Evolutionary conservation across 2,329 filamentous ascomycete genomes (phyloP).

Genomic region (Cladobotryum mycophilum): DNA sequence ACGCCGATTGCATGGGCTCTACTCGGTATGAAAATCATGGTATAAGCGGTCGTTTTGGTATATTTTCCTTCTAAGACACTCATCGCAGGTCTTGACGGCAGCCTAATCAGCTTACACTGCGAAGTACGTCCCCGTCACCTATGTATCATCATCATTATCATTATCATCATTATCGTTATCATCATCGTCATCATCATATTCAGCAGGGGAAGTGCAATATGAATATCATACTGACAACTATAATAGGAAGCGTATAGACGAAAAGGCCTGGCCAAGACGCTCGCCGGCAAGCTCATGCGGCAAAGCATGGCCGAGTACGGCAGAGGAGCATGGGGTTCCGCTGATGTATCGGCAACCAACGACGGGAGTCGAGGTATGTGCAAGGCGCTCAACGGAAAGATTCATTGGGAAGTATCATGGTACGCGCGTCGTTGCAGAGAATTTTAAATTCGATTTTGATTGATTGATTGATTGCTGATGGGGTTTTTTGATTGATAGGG

Average conservation of each 20-base stretch:
- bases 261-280: conserved; percentile 54
- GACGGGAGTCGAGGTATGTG: conserved; percentile 55
- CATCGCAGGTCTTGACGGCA: conserved; percentile 49
- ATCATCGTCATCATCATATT: too few relatives aligned
- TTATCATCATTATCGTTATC: too few relatives aligned
- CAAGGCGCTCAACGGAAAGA: conserved; percentile 51
- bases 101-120: conserved; percentile 54
- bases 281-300: conserved; percentile 52
- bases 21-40: conserved; percentile 28
- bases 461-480: neutral
- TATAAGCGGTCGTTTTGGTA: too few relatives aligned
- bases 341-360: conserved; percentile 60
- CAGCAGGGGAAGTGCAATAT: too few relatives aligned
- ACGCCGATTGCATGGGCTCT: conserved; percentile 61
- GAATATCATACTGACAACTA: too few relatives aligned
- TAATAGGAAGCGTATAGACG: conserved; percentile 48
- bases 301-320: conserved; percentile 41
- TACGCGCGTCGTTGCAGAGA: conserved; percentile 17
- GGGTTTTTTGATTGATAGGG: neutral
- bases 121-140: conserved; percentile 41
- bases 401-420: conserved; percentile 55
- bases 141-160: too few relatives aligned
- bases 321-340: conserved; percentile 49
- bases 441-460: neutral
- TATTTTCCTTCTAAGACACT: too few relatives aligned